Base-by-base conservation (phyloP, 257 asterid genomes). In the Fraxinus americana region DNA sequence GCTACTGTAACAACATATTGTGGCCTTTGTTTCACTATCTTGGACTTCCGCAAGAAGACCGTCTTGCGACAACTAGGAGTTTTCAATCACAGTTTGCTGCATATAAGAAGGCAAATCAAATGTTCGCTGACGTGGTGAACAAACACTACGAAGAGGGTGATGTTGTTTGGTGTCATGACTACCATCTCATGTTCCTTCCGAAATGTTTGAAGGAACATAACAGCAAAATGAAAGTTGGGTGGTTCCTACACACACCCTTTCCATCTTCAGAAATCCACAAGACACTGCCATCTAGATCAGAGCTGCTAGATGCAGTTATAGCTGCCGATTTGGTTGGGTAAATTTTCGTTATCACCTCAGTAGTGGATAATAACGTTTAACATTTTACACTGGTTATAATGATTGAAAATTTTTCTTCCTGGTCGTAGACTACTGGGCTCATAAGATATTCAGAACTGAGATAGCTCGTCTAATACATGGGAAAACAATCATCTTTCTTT, bases 11-110 rank as follows among this genome's bases (percentile, higher is more conserved):
- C 84, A 94, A 94, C 78, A 92, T 94, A 76, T 78, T 94, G 43
- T 94, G 98, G 98, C 98, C 98, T 72, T 88, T 92, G 76, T 91
- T 94, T 83, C 98, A 94, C 85, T 94, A 94, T 78, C 91, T 94
- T 75, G 98, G 98, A 76, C 97, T 94, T 78, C 98, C 98, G 2
- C 98, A 94, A 83, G 98, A 94, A 84, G 98, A 94, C 76, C 97
- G 97, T 30, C 88, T 94, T 77, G 97, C 97, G 21, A 94, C 98
- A 52, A 94, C 98, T 63, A 85, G 97, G 86, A 94, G 97, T 84
- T 94, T 94, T 59, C 96, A 94, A 85, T 90, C 98, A 25, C 98
- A 94, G 84, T 94, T 92, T 91, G 86, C 82, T 45, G 97, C 98
- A 32, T 94, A 92, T 82, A 83, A 92, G 81, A 89, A 88, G 84